These are phyloP conservation scores for Tylopilus vinaceipallidus DNA, from an alignment of 768 basidiomycete genomes.

Conservation along the genomic window DNA sequence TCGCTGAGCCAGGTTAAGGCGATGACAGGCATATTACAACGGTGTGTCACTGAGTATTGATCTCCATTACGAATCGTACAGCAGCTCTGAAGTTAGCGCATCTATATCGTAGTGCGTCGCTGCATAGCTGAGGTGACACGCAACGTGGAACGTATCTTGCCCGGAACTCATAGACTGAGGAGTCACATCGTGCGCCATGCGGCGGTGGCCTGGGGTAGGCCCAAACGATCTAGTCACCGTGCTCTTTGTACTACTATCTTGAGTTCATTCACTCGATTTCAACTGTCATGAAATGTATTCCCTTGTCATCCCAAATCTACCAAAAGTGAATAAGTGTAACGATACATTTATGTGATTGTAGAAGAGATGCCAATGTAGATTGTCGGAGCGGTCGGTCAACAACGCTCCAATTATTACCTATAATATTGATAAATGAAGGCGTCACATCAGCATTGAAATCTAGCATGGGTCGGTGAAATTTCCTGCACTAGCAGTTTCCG, in stretches of 20 bases:
- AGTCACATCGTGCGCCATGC: no score
- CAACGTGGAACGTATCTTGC: no score
- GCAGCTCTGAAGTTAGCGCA: no score
- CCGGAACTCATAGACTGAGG: no score
- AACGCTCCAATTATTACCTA: not conserved
- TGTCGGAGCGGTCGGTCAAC: conserved; percentile 14
- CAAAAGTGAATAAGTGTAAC: conserved; percentile 6
- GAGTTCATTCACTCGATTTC: not conserved
- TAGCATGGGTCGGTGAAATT: conserved; percentile 6
- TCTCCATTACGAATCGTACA: no score
- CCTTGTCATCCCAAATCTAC: not conserved
- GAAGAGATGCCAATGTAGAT: not conserved
- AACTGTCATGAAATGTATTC: not conserved
- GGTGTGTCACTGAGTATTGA: no score
- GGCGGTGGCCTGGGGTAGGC: no score
- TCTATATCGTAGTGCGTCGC: no score
- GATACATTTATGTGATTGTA: conserved; percentile 9
- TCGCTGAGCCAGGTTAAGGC: conserved; percentile 4
- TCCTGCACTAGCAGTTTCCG: not conserved
- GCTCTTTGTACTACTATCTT: no score
- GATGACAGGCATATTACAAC: no score
- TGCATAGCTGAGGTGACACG: no score
- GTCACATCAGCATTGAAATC: not conserved
- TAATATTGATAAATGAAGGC: not conserved
- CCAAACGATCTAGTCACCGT: no score